phyloP scores from a whole-genome alignment of 805 yeast genomes.

The Komagataella ulmi region DNA sequence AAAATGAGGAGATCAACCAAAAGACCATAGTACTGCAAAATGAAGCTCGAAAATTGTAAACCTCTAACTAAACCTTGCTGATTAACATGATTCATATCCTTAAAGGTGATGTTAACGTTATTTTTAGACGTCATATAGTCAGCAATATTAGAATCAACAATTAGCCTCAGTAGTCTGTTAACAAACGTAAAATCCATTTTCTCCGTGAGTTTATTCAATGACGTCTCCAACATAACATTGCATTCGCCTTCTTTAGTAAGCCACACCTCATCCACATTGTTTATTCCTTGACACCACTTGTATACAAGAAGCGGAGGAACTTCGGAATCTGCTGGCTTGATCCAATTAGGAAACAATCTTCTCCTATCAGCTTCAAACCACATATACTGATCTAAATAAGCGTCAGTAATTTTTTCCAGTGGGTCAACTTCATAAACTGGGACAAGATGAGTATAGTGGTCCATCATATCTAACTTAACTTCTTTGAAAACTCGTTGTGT shows the following conservation, averaged over 20 bases:
- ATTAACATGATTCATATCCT: constrained; percentile 92
- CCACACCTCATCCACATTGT: constrained; percentile 73
- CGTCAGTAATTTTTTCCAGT: constrained; percentile 89
- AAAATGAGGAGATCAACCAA: constrained; percentile 69
- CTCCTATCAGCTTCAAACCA: constrained; percentile 94
- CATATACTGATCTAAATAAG: constrained; percentile 85
- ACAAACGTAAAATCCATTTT: constrained; percentile 81
- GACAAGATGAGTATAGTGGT: constrained; percentile 66
- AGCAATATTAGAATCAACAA: constrained; percentile 84
- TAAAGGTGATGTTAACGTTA: constrained; percentile 68
- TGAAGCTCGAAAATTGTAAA: constrained; percentile 78
- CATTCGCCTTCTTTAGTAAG: constrained; percentile 59
- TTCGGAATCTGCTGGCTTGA: constrained; percentile 89
- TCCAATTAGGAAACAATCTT: constrained; percentile 86
- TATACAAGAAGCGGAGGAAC: constrained; percentile 85
- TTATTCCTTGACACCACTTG: constrained; percentile 90
- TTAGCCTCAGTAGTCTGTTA: constrained; percentile 65
- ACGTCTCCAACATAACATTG: constrained; percentile 74
- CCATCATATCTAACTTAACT: constrained; percentile 80
- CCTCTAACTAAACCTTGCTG: constrained; percentile 84
- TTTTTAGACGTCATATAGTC: constrained; percentile 90
- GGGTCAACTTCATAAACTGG: constrained; percentile 90
- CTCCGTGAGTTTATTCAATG: constrained; percentile 59
- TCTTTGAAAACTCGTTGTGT: constrained; percentile 92
- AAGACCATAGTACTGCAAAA: constrained; percentile 82